Base-by-base conservation (phyloP, 2,329 filamentous ascomycete species). In the Epicoccum nigrum region DNA sequence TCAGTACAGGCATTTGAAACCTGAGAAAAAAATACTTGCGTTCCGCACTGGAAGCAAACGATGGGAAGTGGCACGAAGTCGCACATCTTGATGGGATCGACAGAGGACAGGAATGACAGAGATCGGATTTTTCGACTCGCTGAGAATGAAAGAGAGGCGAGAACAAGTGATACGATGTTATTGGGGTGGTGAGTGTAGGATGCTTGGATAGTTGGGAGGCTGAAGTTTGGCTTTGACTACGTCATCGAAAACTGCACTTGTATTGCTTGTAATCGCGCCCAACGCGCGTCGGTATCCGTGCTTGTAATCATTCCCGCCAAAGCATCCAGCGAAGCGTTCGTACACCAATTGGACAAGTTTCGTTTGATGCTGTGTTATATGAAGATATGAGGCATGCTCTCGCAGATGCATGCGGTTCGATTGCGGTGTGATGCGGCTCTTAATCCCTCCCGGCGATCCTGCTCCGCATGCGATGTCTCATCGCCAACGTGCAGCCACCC, bases 11-110 rank as follows among this genome's bases (percentile, higher is more conserved):
- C 37, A 28, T 32, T 30, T 20, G 32, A 31, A 33, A 37, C 25
- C 13, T 32, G 11, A 35, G 16, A 20, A 28, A 41, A n/a, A 9
- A 23, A 37, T 27, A 30, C 25, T 54, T 63, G 73, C 70, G 72
- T 74, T 65, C 72, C 81, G 66, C 79, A 83, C 65, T 83, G 80
- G 65, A 83, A 79, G 67, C 80, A 83, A 59, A 82, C 66, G 9
- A 81, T 74, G 31, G 80, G 77, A 45, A 82, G 65, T 15, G 79
- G 79, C 39, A 81, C 60, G 64, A 73, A 72, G 19, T 5, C n/a
- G 13, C 28, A 30, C 28, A 30, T 30, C 12, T 30, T 30, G 28
- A n/a, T 11, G 28, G 13, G 12, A 13, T 30, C 12, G 28, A 11
- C 12, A 30, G 28, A 13, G 11, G 12, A 30, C 7, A 30, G 12